phyloP scores from a whole-genome alignment of 2,329 filamentous ascomycete genomes.

The Hortaea sp. region DNA sequence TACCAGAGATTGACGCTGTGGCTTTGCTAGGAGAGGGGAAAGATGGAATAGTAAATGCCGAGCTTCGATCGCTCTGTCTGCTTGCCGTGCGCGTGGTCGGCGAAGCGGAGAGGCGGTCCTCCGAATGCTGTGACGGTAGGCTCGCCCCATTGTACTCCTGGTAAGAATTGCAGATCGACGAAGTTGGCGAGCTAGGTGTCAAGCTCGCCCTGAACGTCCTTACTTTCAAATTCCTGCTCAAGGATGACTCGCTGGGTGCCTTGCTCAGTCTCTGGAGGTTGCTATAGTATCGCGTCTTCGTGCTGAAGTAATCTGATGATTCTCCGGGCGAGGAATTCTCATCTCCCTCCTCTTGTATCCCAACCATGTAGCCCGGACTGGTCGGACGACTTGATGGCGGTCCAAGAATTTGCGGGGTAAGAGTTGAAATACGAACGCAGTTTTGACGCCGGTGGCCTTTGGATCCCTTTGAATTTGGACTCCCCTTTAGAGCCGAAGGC shows the following conservation, averaged over 20 bases:
- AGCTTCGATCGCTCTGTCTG: constrained; percentile 7
- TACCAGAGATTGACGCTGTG: constrained; percentile 1
- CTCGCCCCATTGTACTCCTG: constrained; percentile 8
- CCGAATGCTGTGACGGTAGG: constrained; percentile 7
- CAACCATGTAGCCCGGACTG: constrained; percentile 27
- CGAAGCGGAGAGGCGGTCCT: constrained; percentile 8
- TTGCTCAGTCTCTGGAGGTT: neutral
- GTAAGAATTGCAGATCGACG: constrained; percentile 26
- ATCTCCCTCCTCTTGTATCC: constrained; percentile 29
- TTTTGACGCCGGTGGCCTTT: constrained; percentile 36
- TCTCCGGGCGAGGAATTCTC: constrained; percentile 2
- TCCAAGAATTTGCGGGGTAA: constrained; percentile 33
- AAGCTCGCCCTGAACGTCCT: constrained; percentile 29
- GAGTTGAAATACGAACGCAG: constrained; percentile 35
- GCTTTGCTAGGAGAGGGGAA: constrained; percentile 24
- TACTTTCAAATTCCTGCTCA: constrained; percentile 27
- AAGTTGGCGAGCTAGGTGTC: constrained; percentile 30
- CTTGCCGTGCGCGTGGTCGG: constrained; percentile 1
- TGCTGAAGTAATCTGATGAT: neutral
- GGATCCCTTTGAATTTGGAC: constrained; percentile 28
- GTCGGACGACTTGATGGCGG: constrained; percentile 25
- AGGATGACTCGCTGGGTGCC: constrained; percentile 19
- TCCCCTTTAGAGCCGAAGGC: constrained; percentile 35
- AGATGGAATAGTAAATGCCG: constrained; percentile 25
- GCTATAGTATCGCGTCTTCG: neutral